Evolutionary conservation across 1,284 basidiomycete species (phyloP), one percentile per base, ranked within the genome.

Genomic region (Omphalotus olearius): DNA sequence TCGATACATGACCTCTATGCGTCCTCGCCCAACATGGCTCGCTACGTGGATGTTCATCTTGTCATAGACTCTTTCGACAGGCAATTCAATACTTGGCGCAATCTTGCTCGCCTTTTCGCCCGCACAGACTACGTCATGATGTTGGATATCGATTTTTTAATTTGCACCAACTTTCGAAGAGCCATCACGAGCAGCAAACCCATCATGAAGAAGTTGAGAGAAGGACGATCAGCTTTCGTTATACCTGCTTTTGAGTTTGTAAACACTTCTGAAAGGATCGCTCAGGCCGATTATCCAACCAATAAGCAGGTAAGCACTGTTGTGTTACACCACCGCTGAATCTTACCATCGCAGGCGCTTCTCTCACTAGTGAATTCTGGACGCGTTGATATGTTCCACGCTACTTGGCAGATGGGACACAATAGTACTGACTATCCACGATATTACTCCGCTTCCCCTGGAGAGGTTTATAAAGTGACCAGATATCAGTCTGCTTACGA

Each of bases 31-130:
- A 71, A 70, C 45, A 86, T 92, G 75, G 68, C 76, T 40, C 70
- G 65, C 25, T 85, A 81, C 55, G 91, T 93, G 39, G 93, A 95
- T 61, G 80, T 95, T 9, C 93, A 96, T 62, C 80, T 96, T 28
- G 83, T 94, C 30, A 76, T 94, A 59, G 91, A 92, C 51, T 78
- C 83, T 2, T 90, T 89, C 60, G 83, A 87, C 55, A 76, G 89
- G 3, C 82, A 91, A 63, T 86, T 93, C 72, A 93, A 93, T 66
- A 82, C 88, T 37, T 93, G 91, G 88, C 77, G 91, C 38, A 93
- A 93, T 63, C 78, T 83, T 33, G 91, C 91, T 10, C 79, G 90
- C 39, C 72, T 90, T 49, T 89, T 90, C 61, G 84, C 89, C 1
- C 77, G 88, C 11, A 91, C 90, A 4, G 79, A 86, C 56, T 90